Conservation (phyloP, 2,329 filamentous ascomycete genomes). For the Cytospora piceicola region DNA sequence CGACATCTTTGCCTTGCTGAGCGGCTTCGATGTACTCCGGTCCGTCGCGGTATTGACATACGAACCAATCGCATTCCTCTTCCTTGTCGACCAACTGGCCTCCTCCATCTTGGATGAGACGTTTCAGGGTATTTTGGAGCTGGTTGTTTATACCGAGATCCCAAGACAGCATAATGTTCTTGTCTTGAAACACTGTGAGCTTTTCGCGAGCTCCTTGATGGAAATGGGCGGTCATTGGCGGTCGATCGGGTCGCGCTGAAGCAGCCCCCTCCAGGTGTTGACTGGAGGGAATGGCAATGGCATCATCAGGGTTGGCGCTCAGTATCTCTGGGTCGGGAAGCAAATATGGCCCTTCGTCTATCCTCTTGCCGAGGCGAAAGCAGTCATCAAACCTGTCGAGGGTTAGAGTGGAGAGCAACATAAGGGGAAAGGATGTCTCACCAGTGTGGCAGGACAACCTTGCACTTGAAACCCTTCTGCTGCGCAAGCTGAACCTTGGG, state of each 20-base stretch:
- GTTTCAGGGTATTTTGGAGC: slow-evolving; percentile 68
- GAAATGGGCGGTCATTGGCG: slow-evolving; percentile 43
- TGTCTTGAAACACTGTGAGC: slow-evolving; percentile 76
- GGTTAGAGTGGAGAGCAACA: not conserved
- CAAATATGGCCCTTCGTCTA: slow-evolving; percentile 84
- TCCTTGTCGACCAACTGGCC: slow-evolving; percentile 70
- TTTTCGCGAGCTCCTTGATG: slow-evolving; percentile 47
- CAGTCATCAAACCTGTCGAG: slow-evolving; percentile 87
- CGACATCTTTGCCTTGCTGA: slow-evolving; percentile 78
- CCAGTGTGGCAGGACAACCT: slow-evolving; percentile 94
- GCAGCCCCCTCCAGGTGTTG: slow-evolving; percentile 70
- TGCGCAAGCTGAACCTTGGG: slow-evolving; percentile 68
- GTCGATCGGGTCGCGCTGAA: slow-evolving; percentile 48
- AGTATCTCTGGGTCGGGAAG: slow-evolving; percentile 87
- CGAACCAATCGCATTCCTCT: slow-evolving; percentile 76
- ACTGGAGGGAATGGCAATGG: slow-evolving; percentile 60
- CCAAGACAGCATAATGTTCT: slow-evolving; percentile 73
- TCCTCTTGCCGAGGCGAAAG: slow-evolving; percentile 86
- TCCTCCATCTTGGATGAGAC: slow-evolving; percentile 72
- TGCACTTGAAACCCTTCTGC: slow-evolving; percentile 70
- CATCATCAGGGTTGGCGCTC: slow-evolving; percentile 58
- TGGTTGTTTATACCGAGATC: slow-evolving; percentile 74
- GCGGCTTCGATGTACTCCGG: slow-evolving; percentile 77
- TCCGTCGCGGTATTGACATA: slow-evolving; percentile 87
- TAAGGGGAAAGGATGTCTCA: slow-evolving; percentile 44